These are phyloP conservation scores for Trichoderma guizhouense DNA, from an alignment of 2,329 filamentous ascomycete species.

Conservation along the genomic window DNA sequence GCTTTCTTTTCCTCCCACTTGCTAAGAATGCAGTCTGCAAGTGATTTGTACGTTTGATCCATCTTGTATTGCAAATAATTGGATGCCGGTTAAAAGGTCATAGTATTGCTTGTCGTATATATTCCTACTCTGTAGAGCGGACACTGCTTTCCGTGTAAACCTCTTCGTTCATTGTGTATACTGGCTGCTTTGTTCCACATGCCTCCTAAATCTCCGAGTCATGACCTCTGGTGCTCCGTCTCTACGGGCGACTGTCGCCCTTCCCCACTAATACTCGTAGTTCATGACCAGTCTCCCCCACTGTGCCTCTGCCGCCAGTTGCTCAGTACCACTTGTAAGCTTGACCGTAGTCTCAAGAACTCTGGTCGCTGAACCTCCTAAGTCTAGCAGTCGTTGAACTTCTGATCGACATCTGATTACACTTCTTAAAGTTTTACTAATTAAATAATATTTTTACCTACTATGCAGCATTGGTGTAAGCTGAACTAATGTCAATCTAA, in stretches of 20 bases:
- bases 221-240: neutral
- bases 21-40: slow-evolving; percentile 23
- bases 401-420: too few relatives aligned
- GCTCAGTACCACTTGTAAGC: neutral
- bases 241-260: neutral
- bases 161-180: neutral
- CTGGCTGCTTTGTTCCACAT: neutral
- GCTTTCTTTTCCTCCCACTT: slow-evolving; percentile 24
- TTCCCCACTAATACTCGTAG: neutral
- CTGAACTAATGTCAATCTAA: neutral
- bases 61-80: slow-evolving; percentile 17
- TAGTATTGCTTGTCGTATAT: neutral
- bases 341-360: neutral
- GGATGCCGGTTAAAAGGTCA: neutral
- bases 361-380: neutral
- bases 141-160: neutral
- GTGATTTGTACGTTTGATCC: slow-evolving; percentile 27
- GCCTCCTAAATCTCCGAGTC: neutral
- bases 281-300: neutral
- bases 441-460: neutral
- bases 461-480: neutral
- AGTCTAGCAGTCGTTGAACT: neutral
- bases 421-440: neutral
- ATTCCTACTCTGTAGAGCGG: neutral
- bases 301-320: neutral